Percentiles rank a stretch among this genome's conserved stretches.
phyloP scores from a whole-genome alignment of 495 filamentous ascomycete genomes.

The Hyaloscypha finlandica region DNA sequence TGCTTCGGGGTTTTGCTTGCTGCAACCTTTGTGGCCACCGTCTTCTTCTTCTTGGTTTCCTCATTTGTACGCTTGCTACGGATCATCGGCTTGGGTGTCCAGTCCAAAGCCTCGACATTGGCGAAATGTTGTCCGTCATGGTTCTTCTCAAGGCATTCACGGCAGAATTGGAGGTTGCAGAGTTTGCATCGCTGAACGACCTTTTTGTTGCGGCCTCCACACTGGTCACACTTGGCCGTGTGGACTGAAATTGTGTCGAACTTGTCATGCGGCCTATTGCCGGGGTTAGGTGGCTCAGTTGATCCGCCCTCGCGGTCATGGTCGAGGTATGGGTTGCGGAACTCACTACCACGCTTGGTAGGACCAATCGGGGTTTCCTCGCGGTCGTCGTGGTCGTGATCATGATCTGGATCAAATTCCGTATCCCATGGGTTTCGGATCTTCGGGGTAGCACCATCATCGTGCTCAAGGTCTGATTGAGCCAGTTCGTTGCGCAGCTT shows the following conservation, averaged over 20 bases:
- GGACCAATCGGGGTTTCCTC: not conserved
- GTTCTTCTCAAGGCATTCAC: not conserved
- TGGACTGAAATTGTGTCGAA: conserved; percentile 2
- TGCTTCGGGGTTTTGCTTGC: not conserved
- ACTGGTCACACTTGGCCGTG: conserved; percentile 7
- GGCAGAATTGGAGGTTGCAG: conserved; percentile 12
- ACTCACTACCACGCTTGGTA: not conserved
- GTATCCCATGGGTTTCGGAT: no score
- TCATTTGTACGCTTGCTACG: not conserved
- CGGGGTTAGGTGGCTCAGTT: not conserved
- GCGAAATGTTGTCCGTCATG: not conserved
- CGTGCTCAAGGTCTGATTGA: no score
- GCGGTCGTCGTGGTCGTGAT: not conserved
- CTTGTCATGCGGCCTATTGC: not conserved
- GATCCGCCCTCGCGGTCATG: not conserved
- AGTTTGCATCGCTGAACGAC: not conserved
- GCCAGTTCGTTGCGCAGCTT: no score
- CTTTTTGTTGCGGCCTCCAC: not conserved
- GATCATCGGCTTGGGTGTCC: not conserved
- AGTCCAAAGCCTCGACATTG: not conserved
- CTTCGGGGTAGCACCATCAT: no score
- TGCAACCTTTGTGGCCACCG: not conserved
- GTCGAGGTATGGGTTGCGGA: not conserved
- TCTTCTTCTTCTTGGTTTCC: not conserved
- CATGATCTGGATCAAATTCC: no score